These are phyloP conservation scores for Suhomyces tanzawaensis DNA, from an alignment of 805 yeast species.

Conservation along the genomic window DNA sequence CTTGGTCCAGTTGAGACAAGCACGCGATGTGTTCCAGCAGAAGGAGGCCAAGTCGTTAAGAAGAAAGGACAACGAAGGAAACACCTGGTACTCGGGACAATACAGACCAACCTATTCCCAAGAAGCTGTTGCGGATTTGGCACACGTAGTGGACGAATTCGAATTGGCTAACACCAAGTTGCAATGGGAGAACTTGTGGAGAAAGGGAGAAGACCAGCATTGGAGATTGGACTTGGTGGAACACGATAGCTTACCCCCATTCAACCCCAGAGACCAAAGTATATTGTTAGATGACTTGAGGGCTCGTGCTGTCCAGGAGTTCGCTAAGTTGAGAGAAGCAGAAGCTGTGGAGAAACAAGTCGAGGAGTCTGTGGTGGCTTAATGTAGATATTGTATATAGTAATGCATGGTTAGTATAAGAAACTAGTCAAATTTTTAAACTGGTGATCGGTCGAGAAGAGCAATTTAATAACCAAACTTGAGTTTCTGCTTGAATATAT, in stretches of 20 bases:
- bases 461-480: too few relatives aligned
- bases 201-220: slow-evolving; percentile 73
- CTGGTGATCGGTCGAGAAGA: too few relatives aligned
- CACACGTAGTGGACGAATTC: slow-evolving; percentile 65
- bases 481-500: too few relatives aligned
- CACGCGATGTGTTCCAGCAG: slow-evolving; percentile 62
- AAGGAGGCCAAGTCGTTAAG: slow-evolving; percentile 66
- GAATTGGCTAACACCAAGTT: slow-evolving; percentile 49
- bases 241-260: slow-evolving; percentile 59
- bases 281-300: slow-evolving; percentile 62
- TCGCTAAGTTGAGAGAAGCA: slow-evolving; percentile 22
- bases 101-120: slow-evolving; percentile 88
- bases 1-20: slow-evolving; percentile 67
- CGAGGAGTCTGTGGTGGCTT: slow-evolving; percentile 3
- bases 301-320: slow-evolving; percentile 35
- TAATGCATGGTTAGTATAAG: not conserved
- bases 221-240: slow-evolving; percentile 63
- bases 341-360: slow-evolving; percentile 6
- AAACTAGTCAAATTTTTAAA: too few relatives aligned
- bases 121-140: slow-evolving; percentile 86
- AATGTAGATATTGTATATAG: slow-evolving; percentile 10
- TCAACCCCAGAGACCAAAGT: slow-evolving; percentile 64
- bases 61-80: slow-evolving; percentile 70
- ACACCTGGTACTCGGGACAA: slow-evolving; percentile 83
- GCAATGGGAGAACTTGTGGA: slow-evolving; percentile 85